Conservation (phyloP, 2,329 filamentous ascomycete genomes). For the Lasiodiplodia hormozganensis region DNA sequence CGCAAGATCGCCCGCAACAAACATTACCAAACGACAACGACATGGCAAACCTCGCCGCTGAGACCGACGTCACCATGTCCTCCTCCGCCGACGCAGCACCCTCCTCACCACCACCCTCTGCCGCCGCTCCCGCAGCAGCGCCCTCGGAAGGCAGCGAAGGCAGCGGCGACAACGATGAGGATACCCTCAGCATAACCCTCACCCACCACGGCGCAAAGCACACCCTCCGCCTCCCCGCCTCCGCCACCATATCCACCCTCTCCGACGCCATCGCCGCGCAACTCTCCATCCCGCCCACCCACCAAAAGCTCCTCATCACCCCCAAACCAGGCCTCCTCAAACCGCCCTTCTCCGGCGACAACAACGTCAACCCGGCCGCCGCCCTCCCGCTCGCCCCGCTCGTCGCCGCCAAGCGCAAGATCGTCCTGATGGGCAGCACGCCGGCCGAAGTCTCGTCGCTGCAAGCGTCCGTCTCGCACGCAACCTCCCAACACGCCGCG, state of each 20-base stretch:
- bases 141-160: not conserved
- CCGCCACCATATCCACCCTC: slow-evolving; percentile 64
- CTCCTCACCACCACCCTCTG: not conserved
- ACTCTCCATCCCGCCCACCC: slow-evolving; percentile 65
- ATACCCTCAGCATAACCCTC: slow-evolving; percentile 48
- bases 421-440: slow-evolving; percentile 70
- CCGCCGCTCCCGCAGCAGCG: not conserved
- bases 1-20: not conserved
- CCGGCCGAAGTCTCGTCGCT: slow-evolving; percentile 65
- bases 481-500: slow-evolving; percentile 46
- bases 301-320: slow-evolving; percentile 73
- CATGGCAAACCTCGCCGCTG: not conserved
- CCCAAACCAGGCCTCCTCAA: slow-evolving; percentile 71
- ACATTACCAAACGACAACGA: not conserved
- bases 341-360: slow-evolving; percentile 64
- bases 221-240: slow-evolving; percentile 54
- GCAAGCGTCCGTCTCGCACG: slow-evolving; percentile 43
- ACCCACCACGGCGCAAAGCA: slow-evolving; percentile 62
- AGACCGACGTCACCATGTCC: slow-evolving; percentile 5
- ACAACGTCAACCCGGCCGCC: slow-evolving; percentile 30
- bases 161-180: not conserved
- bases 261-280: slow-evolving; percentile 62
- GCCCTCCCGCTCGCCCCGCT: slow-evolving; percentile 61
- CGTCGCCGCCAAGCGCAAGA: slow-evolving; percentile 58
- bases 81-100: not conserved